Conservation (phyloP, 352 stramenopile species). For the Globisporangium rhizosaccharum region DNA sequence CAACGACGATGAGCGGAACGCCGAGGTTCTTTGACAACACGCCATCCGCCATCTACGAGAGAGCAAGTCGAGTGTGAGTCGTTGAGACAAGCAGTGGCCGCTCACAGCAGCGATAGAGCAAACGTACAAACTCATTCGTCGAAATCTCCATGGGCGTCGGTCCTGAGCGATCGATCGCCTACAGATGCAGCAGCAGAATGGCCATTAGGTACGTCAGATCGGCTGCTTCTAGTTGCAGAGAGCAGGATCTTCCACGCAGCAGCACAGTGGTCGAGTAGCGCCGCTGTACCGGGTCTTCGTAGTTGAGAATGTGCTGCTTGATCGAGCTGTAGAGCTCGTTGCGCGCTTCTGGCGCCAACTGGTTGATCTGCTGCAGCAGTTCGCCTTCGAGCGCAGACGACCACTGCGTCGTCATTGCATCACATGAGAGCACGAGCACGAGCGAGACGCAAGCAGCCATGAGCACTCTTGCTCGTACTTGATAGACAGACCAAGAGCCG, state of each 20-base stretch:
- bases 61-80: neutral
- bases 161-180: slow-evolving; percentile 55
- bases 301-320: slow-evolving; percentile 70
- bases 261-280: slow-evolving; percentile 4
- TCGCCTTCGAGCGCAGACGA: slow-evolving; percentile 66
- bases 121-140: slow-evolving; percentile 62
- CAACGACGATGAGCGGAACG: slow-evolving; percentile 64
- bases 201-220: neutral
- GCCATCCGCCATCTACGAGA: slow-evolving; percentile 60
- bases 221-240: neutral
- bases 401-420: slow-evolving; percentile 31
- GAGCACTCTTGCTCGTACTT: neutral
- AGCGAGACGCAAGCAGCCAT: neutral
- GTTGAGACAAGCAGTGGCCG: neutral
- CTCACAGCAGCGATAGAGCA: neutral
- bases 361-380: slow-evolving; percentile 68
- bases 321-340: slow-evolving; percentile 53
- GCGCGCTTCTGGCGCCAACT: slow-evolving; percentile 39
- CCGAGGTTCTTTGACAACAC: slow-evolving; percentile 76
- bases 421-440: neutral
- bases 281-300: slow-evolving; percentile 66
- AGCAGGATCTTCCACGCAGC: neutral
- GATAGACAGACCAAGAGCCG: neutral
- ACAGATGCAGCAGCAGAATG: neutral
- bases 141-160: slow-evolving; percentile 49